These are phyloP conservation scores for Wallacemonas sp. DNA, from an alignment of 208 protist genomes.

Conservation along the genomic window DNA sequence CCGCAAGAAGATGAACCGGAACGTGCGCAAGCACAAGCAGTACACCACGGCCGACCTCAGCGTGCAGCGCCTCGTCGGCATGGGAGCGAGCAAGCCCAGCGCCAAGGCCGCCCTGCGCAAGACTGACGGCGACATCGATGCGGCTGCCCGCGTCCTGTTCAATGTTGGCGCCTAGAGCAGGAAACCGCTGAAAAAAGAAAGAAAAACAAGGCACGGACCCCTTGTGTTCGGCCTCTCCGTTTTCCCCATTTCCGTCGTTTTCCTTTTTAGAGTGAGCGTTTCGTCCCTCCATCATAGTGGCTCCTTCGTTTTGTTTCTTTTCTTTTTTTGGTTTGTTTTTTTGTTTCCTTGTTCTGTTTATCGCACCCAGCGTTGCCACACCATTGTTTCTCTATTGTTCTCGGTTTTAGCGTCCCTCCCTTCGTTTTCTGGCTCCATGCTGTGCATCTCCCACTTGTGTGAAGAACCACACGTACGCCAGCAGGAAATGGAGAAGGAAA, in stretches of 20 bases:
- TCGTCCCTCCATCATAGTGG: not conserved
- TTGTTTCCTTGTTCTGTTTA: slow-evolving; percentile 15
- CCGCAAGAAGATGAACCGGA: slow-evolving; percentile 36
- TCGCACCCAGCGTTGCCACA: not conserved
- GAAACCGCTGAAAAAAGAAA: too few species aligned
- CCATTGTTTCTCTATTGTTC: slow-evolving; percentile 11
- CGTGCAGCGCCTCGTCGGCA: slow-evolving; percentile 75
- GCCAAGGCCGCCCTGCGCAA: slow-evolving; percentile 73
- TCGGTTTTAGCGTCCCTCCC: too few species aligned
- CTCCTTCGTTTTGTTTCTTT: not conserved
- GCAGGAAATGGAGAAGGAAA: too few species aligned
- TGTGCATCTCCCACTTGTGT: too few species aligned
- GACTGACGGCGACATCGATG: slow-evolving; percentile 55
- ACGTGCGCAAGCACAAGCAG: slow-evolving; percentile 54
- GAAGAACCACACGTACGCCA: too few species aligned
- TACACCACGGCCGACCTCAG: slow-evolving; percentile 62
- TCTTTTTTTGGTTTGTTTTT: not conserved
- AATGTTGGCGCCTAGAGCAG: slow-evolving; percentile 10
- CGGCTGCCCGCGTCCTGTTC: slow-evolving; percentile 67
- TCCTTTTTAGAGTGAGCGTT: not conserved
- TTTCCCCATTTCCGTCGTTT: slow-evolving; percentile 21
- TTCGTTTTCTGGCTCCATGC: too few species aligned
- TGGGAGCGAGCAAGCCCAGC: slow-evolving; percentile 63
- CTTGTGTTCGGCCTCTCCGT: not conserved
- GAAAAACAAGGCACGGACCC: too few species aligned